Percentiles rank a stretch among this genome's conserved stretches.
These are phyloP conservation scores for Colletotrichum cereale DNA, from an alignment of 2,329 filamentous ascomycete species.

Conservation along the genomic window DNA sequence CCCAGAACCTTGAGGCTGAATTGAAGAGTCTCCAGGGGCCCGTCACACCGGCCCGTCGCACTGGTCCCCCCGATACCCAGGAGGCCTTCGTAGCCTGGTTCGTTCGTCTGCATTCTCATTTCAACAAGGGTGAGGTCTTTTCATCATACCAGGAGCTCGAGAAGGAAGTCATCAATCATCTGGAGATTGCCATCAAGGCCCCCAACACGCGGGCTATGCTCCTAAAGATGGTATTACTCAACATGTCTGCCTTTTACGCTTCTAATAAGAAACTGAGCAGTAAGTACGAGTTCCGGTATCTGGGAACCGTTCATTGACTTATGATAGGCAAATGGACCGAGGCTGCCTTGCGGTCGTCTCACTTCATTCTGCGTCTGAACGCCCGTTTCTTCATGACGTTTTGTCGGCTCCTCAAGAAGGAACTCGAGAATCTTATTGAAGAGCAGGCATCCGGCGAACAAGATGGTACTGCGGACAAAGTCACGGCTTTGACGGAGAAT, in stretches of 20 bases:
- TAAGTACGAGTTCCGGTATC: slow-evolving; percentile 44
- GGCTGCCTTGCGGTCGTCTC: slow-evolving; percentile 61
- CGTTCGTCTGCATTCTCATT: slow-evolving; percentile 85
- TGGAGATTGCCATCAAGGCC: slow-evolving; percentile 79
- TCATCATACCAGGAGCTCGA: slow-evolving; percentile 84
- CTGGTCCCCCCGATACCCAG: slow-evolving; percentile 63
- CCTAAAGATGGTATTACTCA: slow-evolving; percentile 85
- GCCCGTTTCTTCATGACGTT: slow-evolving; percentile 81
- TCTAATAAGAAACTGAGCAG: slow-evolving; percentile 70
- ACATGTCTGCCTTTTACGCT: slow-evolving; percentile 85
- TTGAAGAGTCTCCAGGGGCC: slow-evolving; percentile 70
- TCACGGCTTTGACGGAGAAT: slow-evolving; percentile 55
- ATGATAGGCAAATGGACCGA: slow-evolving; percentile 60
- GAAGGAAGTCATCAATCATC: slow-evolving; percentile 83
- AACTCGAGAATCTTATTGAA: slow-evolving; percentile 67
- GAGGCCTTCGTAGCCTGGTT: slow-evolving; percentile 84
- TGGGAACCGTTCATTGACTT: slow-evolving; percentile 1
- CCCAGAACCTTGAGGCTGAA: slow-evolving; percentile 82
- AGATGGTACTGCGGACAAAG: slow-evolving; percentile 43
- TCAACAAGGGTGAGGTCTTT: slow-evolving; percentile 82
- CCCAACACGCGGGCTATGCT: slow-evolving; percentile 74
- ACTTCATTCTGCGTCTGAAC: slow-evolving; percentile 82
- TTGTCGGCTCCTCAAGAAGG: slow-evolving; percentile 76
- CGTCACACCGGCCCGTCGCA: slow-evolving; percentile 48
- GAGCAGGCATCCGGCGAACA: slow-evolving; percentile 50